Percentiles rank a stretch among this genome's conserved stretches.
These are phyloP conservation scores for Phoenix dactylifera DNA, from an alignment of 176 grass and related monocot genomes.

Conservation along the genomic window DNA sequence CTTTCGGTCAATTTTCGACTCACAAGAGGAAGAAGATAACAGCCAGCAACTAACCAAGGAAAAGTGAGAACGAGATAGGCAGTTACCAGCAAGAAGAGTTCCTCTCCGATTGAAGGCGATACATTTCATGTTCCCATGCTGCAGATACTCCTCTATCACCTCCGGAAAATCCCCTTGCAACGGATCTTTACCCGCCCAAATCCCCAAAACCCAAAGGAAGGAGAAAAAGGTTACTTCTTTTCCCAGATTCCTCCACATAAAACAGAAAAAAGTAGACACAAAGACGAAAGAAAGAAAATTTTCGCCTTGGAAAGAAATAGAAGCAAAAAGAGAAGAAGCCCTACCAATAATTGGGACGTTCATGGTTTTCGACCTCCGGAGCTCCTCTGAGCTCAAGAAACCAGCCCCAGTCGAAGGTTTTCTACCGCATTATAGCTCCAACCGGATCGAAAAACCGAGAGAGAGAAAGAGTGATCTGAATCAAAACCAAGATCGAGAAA, in stretches of 20 bases:
- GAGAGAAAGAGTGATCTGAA: background rate
- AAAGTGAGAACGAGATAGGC: background rate
- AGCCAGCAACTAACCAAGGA: slow-evolving; percentile 7
- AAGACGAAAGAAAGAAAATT: background rate
- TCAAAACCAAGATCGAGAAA: no score
- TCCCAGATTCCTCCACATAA: background rate
- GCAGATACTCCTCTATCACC: slow-evolving; percentile 95
- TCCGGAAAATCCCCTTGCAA: slow-evolving; percentile 97
- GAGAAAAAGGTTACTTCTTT: background rate
- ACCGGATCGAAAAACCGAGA: background rate
- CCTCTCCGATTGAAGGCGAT: slow-evolving; percentile 87
- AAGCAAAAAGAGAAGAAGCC: slow-evolving; percentile 18
- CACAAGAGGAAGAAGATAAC: slow-evolving; percentile 3
- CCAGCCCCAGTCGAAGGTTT: background rate
- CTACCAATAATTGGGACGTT: slow-evolving; percentile 79
- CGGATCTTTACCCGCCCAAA: slow-evolving; percentile 58
- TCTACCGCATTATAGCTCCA: background rate
- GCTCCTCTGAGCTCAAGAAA: background rate
- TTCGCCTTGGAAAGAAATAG: background rate
- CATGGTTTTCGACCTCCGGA: slow-evolving; percentile 25
- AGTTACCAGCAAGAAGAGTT: slow-evolving; percentile 92
- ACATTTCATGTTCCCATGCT: slow-evolving; percentile 99
- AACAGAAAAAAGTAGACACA: slow-evolving; percentile 2
- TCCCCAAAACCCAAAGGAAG: slow-evolving; percentile 6
- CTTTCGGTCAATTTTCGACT: background rate